Percentiles rank a stretch among this genome's conserved stretches.
phyloP scores from a whole-genome alignment of 345 rosid species.

The Lepidium aucheri region DNA sequence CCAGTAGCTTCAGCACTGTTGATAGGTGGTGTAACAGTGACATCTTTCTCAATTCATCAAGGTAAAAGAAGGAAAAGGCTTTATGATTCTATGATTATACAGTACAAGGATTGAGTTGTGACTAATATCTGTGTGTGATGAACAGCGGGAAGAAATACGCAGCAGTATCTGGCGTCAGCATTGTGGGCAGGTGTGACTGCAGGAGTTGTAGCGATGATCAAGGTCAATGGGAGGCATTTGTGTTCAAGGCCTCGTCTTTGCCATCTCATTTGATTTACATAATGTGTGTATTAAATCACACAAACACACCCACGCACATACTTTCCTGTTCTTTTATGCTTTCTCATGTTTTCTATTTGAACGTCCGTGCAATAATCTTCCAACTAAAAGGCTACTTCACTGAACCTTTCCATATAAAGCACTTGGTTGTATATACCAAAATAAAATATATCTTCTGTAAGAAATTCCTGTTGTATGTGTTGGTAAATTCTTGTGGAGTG shows the following conservation, averaged over 20 bases:
- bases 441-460: not conserved
- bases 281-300: not conserved
- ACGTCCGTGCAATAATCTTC: not conserved
- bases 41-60: slow-evolving; percentile 78
- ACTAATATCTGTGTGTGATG: not conserved
- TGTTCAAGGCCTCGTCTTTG: slow-evolving; percentile 96
- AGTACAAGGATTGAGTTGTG: not conserved
- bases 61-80: slow-evolving; percentile 55
- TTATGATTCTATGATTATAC: not conserved
- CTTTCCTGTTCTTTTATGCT: not conserved
- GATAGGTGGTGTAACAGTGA: slow-evolving; percentile 77
- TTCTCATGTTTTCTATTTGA: not conserved
- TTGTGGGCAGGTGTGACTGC: slow-evolving; percentile 87
- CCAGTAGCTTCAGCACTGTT: slow-evolving; percentile 90
- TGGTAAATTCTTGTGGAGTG: not conserved
- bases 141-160: slow-evolving; percentile 67
- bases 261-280: slow-evolving; percentile 45
- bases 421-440: not conserved
- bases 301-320: not conserved
- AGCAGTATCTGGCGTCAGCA: slow-evolving; percentile 59
- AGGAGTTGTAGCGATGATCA: slow-evolving; percentile 73
- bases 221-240: slow-evolving; percentile 79
- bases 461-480: not conserved
- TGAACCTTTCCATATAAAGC: not conserved
- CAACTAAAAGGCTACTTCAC: not conserved